A percentile compares a stretch with the other conserved stretches of the same genome.
Conservation (phyloP, 176 grass and related monocot genomes). For the Carex kokanica region DNA sequence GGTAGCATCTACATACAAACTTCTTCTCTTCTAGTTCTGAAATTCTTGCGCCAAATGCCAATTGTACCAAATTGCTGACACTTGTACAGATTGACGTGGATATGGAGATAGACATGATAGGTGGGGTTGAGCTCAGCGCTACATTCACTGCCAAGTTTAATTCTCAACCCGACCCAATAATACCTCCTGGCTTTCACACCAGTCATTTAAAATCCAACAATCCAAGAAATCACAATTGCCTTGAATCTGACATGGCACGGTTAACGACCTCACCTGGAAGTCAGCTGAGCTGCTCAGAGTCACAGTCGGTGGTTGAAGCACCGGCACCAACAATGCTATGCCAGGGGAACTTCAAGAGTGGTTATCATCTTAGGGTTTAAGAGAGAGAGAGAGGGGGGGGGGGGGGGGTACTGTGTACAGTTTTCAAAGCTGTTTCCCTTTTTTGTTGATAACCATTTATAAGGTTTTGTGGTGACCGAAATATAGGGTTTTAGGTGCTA, state of each 20-base stretch:
- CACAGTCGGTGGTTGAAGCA: neutral
- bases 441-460: neutral
- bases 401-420: neutral
- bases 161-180: neutral
- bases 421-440: neutral
- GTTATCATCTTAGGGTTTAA: neutral
- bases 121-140: constrained; percentile 11
- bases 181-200: neutral
- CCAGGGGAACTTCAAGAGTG: neutral
- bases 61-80: neutral
- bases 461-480: neutral
- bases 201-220: neutral
- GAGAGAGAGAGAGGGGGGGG: too few relatives aligned
- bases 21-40: neutral
- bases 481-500: neutral
- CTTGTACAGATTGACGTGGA: neutral
- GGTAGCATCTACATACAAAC: neutral
- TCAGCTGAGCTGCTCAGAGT: neutral
- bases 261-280: neutral
- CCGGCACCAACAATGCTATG: neutral
- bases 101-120: constrained; percentile 38
- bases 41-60: neutral
- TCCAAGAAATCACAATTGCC: neutral
- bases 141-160: neutral
- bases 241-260: neutral